Evolutionary conservation across 2,329 filamentous ascomycete genomes (phyloP), one percentile per base, ranked within the genome.

Genomic region (Teratosphaeria zuluensis): DNA sequence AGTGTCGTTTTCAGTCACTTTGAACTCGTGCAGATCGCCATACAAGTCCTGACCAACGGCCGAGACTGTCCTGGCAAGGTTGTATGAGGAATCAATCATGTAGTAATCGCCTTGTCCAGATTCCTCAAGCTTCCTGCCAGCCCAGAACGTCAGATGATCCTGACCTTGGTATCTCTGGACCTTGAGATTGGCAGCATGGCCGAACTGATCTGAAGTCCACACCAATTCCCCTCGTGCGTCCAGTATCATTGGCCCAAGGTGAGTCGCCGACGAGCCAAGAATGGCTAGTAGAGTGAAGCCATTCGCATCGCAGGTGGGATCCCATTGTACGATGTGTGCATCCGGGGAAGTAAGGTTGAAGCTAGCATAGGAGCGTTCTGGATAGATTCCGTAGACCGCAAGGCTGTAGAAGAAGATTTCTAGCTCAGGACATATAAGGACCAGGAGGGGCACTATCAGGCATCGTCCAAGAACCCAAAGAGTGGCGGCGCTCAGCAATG

Each of bases 1-100:
- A 1, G 75, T 76, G 32, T 70, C 73, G 52, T 75, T 65, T 1
- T 67, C 58, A 1, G 76, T 78, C n/a, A 79, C 63, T 11, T 68
- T 65, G 59, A 78, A 73, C 54, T 78, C 75, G 62, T 79, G 77
- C 54, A 76, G 68, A 56, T 79, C 71, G 30, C 70, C 71, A 16
- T 62, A 63, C 12, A 74, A 61, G 1, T 58, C 63, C 19, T 70
- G 64, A 2, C 72, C 70, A 21, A 64, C 68, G 1, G 75, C 74
- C 0, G 70, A 74, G 19, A 77, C 66, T 24, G 73, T 73, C 65
- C 72, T 71, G 46, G 69, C 66, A 53, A 72, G 62, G 33, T 73
- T 67, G 62, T 78, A 78, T 21, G 68, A 67, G 31, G 69, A 62
- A 54, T 72, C 67, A 21, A 72, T 63, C 67, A 72, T 69, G 56